A percentile compares a stretch with the other conserved stretches of the same genome.
Conservation (phyloP, 345 rosid species). For the Trapa incisa region DNA sequence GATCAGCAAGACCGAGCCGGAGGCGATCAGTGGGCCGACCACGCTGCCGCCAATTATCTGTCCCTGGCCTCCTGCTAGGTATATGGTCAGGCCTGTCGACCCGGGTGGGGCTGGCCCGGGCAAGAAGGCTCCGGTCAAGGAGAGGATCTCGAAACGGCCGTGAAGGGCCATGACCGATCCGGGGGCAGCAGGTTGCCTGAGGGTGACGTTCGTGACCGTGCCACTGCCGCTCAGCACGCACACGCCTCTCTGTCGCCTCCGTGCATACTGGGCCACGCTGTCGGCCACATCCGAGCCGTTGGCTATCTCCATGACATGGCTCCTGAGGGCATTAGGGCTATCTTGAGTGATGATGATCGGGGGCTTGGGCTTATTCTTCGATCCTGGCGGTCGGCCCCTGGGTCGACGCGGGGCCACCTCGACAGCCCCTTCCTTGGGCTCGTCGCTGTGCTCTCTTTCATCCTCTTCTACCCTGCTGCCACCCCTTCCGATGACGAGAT, state of each 20-base stretch:
- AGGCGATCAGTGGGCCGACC: conserved; percentile 39
- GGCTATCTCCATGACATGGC: conserved; percentile 47
- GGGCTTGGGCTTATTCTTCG: no score
- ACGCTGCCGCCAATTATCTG: conserved; percentile 53
- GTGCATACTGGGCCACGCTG: conserved; percentile 40
- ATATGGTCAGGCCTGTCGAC: conserved; percentile 41
- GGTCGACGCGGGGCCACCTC: conserved; percentile 32
- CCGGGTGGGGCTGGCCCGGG: conserved; percentile 56
- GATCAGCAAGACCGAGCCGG: conserved; percentile 45
- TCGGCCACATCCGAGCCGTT: conserved; percentile 44
- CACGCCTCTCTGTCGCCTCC: conserved; percentile 44
- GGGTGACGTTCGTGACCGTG: conserved; percentile 40
- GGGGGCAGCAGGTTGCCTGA: conserved; percentile 40
- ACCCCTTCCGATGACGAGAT: conserved; percentile 18
- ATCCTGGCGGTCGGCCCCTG: conserved; percentile 15
- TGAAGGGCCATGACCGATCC: conserved; percentile 44
- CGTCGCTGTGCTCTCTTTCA: conserved; percentile 33
- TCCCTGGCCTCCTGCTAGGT: conserved; percentile 48
- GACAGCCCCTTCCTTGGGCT: conserved; percentile 38
- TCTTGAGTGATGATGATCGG: conserved; percentile 47
- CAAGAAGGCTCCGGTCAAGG: conserved; percentile 40
- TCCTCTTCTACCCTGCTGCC: conserved; percentile 24
- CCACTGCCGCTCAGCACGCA: conserved; percentile 54
- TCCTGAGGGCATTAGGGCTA: conserved; percentile 51
- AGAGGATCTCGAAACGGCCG: conserved; percentile 49